A percentile compares a stretch with the other conserved stretches of the same genome.
These are phyloP conservation scores for Capronia americana DNA, from an alignment of 2,329 filamentous ascomycete species.

Conservation along the genomic window DNA sequence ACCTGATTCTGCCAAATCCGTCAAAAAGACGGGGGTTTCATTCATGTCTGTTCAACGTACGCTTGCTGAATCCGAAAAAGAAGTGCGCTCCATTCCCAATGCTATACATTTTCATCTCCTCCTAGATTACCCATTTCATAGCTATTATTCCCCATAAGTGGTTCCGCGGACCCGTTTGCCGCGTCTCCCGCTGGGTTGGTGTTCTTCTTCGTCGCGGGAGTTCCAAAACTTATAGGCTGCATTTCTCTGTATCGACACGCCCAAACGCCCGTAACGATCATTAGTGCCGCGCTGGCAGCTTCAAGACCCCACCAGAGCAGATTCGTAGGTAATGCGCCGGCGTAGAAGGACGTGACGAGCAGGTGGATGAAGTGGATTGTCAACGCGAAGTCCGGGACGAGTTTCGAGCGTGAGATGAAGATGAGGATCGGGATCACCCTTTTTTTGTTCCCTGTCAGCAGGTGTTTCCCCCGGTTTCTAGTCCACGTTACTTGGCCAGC, in stretches of 20 bases:
- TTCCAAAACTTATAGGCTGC: conserved; percentile 84
- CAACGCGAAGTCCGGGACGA: conserved; percentile 91
- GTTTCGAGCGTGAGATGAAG: conserved; percentile 85
- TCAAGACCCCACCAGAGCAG: conserved; percentile 85
- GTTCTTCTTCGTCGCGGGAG: conserved; percentile 43
- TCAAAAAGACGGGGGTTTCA: neutral
- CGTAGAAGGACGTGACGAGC: conserved; percentile 77
- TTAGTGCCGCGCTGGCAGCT: conserved; percentile 64
- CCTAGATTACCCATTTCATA: conserved; percentile 10
- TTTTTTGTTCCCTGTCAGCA: conserved; percentile 3
- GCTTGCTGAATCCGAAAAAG: neutral
- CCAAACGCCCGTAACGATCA: conserved; percentile 81
- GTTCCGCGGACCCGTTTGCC: neutral
- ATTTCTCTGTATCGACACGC: conserved; percentile 90
- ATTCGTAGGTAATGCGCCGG: conserved; percentile 75
- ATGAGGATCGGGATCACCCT: conserved; percentile 85
- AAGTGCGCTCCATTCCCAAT: neutral
- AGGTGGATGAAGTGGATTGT: conserved; percentile 87
- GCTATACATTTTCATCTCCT: conserved; percentile 11
- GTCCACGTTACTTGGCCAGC: no score
- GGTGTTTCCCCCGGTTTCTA: neutral
- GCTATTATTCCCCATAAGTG: neutral
- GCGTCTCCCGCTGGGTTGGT: neutral
- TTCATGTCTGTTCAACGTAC: neutral
- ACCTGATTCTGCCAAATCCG: neutral